Base-by-base conservation (phyloP, 148 eudicot genomes). In the Rhododendron griersonianum region DNA sequence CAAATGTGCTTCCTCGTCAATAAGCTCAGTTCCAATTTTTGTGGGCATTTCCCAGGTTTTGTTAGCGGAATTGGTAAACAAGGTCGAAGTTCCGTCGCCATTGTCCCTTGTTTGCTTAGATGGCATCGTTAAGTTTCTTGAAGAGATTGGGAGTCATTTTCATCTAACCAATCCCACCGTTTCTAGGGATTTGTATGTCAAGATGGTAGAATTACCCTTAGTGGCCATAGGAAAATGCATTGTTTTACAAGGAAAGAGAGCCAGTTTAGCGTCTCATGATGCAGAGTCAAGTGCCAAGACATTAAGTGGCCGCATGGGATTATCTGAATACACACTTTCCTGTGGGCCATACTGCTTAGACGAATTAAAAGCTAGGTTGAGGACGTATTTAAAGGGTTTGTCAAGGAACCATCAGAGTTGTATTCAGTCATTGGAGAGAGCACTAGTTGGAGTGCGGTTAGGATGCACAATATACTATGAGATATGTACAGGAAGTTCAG, bases 181-280 rank as follows among this genome's bases (percentile, higher is more conserved):
- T 79, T 88, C 98, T 69, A 84, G 87, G 86, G 69, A 87, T 84
- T 81, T 90, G 63, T 94, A 92, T 87, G 89, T 86, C 81, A 91
- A 90, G 89, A 86, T 95, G 55, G 86, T 97, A 63, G 92, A 90
- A 65, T 89, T 97, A 61, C 96, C 95, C 88, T 81, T 95, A 45
- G 87, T 83, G 84, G 95, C 92, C 84, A 91, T 95, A 65, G 99
- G 99, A 83, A 95, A 91, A 88, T 97, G 99, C 93, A 95, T 93
- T 83, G 87, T 88, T 33, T 93, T 95, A 77, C 98, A 95, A 87
- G 98, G 95, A 55, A 97, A 97, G 87, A 82, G 85, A 75, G 96
- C 98, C 78, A 90, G 87, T 78, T 78, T 94, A 87, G 95, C 93
- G 78, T 95, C 95, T 71, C 96, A 91, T 87, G 94, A 92, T 87